phyloP scores from a whole-genome alignment of 2,329 filamentous ascomycete species.

The Spiromastix sp. region DNA sequence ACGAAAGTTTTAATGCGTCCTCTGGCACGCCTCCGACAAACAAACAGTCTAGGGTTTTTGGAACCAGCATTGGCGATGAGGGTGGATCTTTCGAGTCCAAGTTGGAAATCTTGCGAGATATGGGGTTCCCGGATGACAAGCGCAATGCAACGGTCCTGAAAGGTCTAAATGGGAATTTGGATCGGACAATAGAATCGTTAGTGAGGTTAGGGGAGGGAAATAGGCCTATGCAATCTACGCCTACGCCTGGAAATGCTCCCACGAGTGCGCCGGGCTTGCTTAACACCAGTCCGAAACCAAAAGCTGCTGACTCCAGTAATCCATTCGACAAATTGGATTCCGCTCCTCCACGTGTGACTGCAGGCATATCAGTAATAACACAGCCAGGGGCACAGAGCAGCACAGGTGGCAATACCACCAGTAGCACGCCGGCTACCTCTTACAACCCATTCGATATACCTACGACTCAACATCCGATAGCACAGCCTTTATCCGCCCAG shows the following conservation, averaged over 20 bases:
- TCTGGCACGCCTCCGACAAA: slow-evolving; percentile 37
- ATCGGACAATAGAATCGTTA: slow-evolving; percentile 75
- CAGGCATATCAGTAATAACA: slow-evolving; percentile 16
- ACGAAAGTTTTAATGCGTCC: slow-evolving; percentile 14
- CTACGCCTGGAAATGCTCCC: slow-evolving; percentile 26
- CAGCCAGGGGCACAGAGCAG: slow-evolving; percentile 20
- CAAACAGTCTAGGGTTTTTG: slow-evolving; percentile 51
- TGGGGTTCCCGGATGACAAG: slow-evolving; percentile 82
- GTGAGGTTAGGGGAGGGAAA: slow-evolving; percentile 66
- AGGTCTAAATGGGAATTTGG: slow-evolving; percentile 72
- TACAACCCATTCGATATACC: slow-evolving; percentile 69
- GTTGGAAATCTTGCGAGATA: slow-evolving; percentile 65
- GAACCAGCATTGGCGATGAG: slow-evolving; percentile 47
- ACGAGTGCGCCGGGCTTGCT: slow-evolving; percentile 12
- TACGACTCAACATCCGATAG: slow-evolving; percentile 26
- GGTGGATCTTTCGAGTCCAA: slow-evolving; percentile 56
- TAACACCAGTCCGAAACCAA: slow-evolving; percentile 10
- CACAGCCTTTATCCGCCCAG: slow-evolving; percentile 22
- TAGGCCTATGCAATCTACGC: slow-evolving; percentile 41
- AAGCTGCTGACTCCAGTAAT: slow-evolving; percentile 42
- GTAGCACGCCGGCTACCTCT: slow-evolving; percentile 25
- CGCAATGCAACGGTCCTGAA: slow-evolving; percentile 74
- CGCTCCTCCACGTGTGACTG: slow-evolving; percentile 17
- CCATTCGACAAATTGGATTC: slow-evolving; percentile 51
- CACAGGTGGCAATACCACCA: slow-evolving; percentile 13